phyloP scores from a whole-genome alignment of 352 stramenopile genomes.

The Phytophthora ramorum region DNA sequence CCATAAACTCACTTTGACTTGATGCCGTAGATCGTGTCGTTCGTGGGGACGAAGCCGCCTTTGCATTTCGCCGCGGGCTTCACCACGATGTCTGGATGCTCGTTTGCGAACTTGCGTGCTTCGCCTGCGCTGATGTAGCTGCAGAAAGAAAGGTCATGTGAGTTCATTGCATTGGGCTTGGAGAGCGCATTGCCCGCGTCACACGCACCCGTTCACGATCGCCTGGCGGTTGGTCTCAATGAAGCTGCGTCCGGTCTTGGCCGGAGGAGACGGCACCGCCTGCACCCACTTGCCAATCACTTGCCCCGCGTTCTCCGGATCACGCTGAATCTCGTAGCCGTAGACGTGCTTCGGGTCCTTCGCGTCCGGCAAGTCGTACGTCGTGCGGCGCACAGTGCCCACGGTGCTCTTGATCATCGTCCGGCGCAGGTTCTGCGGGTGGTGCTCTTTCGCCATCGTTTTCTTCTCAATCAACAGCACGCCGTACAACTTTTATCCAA shows the following conservation, averaged over 20 bases:
- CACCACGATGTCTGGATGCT: slow-evolving; percentile 78
- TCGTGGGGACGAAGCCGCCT: slow-evolving; percentile 56
- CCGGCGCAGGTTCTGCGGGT: slow-evolving; percentile 59
- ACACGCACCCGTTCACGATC: slow-evolving; percentile 53
- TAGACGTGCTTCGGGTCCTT: slow-evolving; percentile 74
- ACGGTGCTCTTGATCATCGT: slow-evolving; percentile 88
- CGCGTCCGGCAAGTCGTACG: slow-evolving; percentile 75
- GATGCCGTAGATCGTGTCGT: slow-evolving; percentile 73
- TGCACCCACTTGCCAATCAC: slow-evolving; percentile 82
- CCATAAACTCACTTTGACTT: slow-evolving; percentile 68
- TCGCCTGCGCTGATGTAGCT: slow-evolving; percentile 69
- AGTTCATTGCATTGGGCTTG: not conserved
- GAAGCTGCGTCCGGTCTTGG: slow-evolving; percentile 71
- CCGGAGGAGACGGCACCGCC: slow-evolving; percentile 65
- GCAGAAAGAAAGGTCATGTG: not conserved
- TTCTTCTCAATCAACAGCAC: not conserved
- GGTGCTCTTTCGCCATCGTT: slow-evolving; percentile 36
- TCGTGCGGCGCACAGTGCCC: slow-evolving; percentile 58
- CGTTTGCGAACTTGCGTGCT: slow-evolving; percentile 63
- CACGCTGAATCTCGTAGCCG: slow-evolving; percentile 69
- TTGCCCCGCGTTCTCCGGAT: slow-evolving; percentile 74
- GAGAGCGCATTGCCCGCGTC: not conserved
- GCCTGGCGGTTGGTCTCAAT: slow-evolving; percentile 84
- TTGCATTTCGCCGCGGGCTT: slow-evolving; percentile 67
- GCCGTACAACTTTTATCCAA: not conserved